Base-by-base conservation (phyloP, 2,329 filamentous ascomycete species). In the Hypoxylon sp. region DNA sequence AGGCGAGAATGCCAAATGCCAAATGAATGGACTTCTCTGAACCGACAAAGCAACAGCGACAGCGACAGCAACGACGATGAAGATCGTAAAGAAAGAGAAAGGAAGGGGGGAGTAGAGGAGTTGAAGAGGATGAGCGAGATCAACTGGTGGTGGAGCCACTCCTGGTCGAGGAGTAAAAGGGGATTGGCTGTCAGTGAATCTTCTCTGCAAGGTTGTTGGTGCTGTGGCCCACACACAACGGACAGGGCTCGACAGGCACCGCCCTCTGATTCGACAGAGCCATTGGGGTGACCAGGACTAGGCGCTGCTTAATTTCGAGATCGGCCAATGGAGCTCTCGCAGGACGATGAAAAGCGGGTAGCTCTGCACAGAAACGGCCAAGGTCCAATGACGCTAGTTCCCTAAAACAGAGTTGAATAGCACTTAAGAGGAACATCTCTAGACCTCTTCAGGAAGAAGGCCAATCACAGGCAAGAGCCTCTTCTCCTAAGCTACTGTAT, bases 31-130 rank as follows among this genome's bases (percentile, higher is more conserved):
- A 69, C 68, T 70, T 40, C 56, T 72, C 69, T 70, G 68, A 72
- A 74, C 66, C 67, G 64, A 69, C 71, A 69, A 67, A 74, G 62
- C 67, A 71, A 73, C 72, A 70, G 75, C 76, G 67, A 72, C 73
- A 71, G 69, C 74, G 74, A 77, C 74, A 64, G 62, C 69, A 67
- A 72, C 71, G 73, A 73, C 72, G 75, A 78, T 75, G 74, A 70
- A 67, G 73, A 77, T 73, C 73, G 75, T 76, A 72, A 72, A 73
- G 71, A 69, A 53, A 72, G 71, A 71, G 70, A 71, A 73, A 75
- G 68, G 67, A 69, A 73, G 69, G 62, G 68, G 62, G 68, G 61
- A 59, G 59, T 20, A 26, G 45, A 48, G 58, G 53, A 68, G 58
- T 58, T 69, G 65, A 64, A 68, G 65, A 65, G 68, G 60, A 69